These are phyloP conservation scores for Neofusicoccum sp. DNA, from an alignment of 2,329 filamentous ascomycete species.

Conservation along the genomic window DNA sequence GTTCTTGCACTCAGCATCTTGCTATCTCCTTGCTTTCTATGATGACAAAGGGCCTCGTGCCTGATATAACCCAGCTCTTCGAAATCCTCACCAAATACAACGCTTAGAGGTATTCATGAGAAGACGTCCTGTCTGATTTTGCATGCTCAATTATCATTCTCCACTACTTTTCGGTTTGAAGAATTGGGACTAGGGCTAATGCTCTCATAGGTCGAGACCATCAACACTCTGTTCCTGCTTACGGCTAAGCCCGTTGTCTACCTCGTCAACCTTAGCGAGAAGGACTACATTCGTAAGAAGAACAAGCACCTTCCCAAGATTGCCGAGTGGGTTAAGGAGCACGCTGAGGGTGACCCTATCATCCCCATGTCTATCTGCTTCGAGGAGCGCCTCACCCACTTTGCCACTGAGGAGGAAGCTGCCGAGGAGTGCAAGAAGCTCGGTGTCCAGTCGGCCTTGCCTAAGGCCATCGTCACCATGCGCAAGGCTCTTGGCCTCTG, in stretches of 20 bases:
- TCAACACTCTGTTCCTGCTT: slow-evolving; percentile 93
- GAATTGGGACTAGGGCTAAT: slow-evolving; percentile 27
- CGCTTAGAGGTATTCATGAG: slow-evolving; percentile 83
- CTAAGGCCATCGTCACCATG: slow-evolving; percentile 92
- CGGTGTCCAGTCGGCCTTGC: slow-evolving; percentile 81
- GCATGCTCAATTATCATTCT: slow-evolving; percentile 12
- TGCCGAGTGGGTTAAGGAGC: slow-evolving; percentile 90
- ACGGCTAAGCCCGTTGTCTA: slow-evolving; percentile 97
- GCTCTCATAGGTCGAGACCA: slow-evolving; percentile 76
- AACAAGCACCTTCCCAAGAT: slow-evolving; percentile 97
- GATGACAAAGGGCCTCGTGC: slow-evolving; percentile 99
- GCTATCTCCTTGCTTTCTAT: slow-evolving; percentile 49
- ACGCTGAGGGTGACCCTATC: slow-evolving; percentile 83
- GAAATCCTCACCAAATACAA: slow-evolving; percentile 73
- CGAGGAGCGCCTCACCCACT: slow-evolving; percentile 84
- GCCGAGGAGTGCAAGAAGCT: slow-evolving; percentile 86
- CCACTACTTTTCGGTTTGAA: background rate
- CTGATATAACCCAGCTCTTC: slow-evolving; percentile 95
- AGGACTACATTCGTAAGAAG: slow-evolving; percentile 97
- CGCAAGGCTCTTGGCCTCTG: slow-evolving; percentile 84
- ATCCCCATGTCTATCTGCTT: slow-evolving; percentile 91
- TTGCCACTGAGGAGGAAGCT: slow-evolving; percentile 73
- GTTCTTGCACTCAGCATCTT: background rate
- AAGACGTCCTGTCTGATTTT: slow-evolving; percentile 73
- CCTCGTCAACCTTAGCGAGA: slow-evolving; percentile 94